Conservation (phyloP, 139 green algal genomes). For the Cymbomonas tetramitiformis region DNA sequence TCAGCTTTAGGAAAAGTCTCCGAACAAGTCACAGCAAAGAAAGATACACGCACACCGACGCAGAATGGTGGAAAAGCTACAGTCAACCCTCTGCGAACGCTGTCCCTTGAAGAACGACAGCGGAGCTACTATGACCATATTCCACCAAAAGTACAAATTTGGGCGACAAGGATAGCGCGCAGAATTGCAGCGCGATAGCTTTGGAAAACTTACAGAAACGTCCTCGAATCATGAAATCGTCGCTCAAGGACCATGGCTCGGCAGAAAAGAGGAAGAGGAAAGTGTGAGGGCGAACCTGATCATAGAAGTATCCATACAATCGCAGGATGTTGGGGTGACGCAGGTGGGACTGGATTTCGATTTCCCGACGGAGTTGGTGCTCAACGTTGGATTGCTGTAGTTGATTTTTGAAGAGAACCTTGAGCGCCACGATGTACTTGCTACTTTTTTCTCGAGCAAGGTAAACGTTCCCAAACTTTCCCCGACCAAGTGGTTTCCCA, state of each 20-base stretch:
- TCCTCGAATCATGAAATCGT: too few species aligned
- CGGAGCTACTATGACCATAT: too few species aligned
- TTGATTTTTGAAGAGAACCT: constrained; percentile 96
- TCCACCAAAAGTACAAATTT: too few species aligned
- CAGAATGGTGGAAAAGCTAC: too few species aligned
- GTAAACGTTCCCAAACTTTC: constrained; percentile 99
- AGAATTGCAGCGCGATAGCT: too few species aligned
- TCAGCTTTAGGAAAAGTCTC: too few species aligned
- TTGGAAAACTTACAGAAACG: too few species aligned
- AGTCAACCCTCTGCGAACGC: too few species aligned
- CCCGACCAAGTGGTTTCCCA: constrained; percentile 76
- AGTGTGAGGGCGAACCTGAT: constrained; percentile 39
- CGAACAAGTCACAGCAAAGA: too few species aligned
- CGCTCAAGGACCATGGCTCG: not conserved
- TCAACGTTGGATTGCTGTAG: constrained; percentile 84
- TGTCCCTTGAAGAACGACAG: too few species aligned
- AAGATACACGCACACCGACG: too few species aligned
- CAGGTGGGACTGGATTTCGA: constrained; percentile 97
- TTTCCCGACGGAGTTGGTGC: constrained; percentile 90
- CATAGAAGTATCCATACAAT: constrained; percentile 94
- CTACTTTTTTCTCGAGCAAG: constrained; percentile 77
- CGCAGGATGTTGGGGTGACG: constrained; percentile 93
- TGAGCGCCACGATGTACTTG: constrained; percentile 87
- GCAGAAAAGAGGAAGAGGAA: not conserved
- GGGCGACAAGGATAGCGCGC: too few species aligned